Conservation (phyloP, 768 basidiomycete species). For the Lactarius quietus region DNA sequence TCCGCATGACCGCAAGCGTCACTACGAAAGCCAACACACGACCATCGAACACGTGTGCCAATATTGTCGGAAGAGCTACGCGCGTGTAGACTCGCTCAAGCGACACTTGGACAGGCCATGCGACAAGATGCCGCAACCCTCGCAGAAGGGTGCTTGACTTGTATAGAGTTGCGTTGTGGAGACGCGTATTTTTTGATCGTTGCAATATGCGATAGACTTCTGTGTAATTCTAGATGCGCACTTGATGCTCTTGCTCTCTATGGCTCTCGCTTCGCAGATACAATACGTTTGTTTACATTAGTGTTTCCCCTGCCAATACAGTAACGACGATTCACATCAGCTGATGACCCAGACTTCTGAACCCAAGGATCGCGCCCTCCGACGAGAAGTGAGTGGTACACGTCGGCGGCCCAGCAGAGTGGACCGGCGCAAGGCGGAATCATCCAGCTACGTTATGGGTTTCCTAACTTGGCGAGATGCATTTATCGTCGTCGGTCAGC, state of each 20-base stretch:
- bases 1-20: conserved; percentile 77
- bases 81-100: conserved; percentile 76
- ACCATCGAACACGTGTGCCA: conserved; percentile 64
- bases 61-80: conserved; percentile 74
- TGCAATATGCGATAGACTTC: conserved; percentile 17
- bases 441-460: neutral
- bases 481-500: conserved; percentile 22
- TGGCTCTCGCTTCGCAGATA: conserved; percentile 4
- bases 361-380: neutral
- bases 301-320: conserved; percentile 11
- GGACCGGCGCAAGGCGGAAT: neutral
- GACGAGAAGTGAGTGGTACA: neutral
- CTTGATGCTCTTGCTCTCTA: conserved; percentile 4
- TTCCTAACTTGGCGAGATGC: conserved; percentile 7
- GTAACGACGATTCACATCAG: conserved; percentile 9
- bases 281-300: conserved; percentile 15
- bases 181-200: conserved; percentile 1
- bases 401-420: conserved; percentile 3
- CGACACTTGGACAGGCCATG: conserved; percentile 81
- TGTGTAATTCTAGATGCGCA: conserved; percentile 10
- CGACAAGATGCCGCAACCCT: conserved; percentile 42
- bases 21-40: conserved; percentile 74
- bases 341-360: neutral
- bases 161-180: conserved; percentile 2
- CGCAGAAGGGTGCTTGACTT: conserved; percentile 13